These are phyloP conservation scores for Russula ochroleuca DNA, from an alignment of 768 basidiomycete species.

Conservation along the genomic window DNA sequence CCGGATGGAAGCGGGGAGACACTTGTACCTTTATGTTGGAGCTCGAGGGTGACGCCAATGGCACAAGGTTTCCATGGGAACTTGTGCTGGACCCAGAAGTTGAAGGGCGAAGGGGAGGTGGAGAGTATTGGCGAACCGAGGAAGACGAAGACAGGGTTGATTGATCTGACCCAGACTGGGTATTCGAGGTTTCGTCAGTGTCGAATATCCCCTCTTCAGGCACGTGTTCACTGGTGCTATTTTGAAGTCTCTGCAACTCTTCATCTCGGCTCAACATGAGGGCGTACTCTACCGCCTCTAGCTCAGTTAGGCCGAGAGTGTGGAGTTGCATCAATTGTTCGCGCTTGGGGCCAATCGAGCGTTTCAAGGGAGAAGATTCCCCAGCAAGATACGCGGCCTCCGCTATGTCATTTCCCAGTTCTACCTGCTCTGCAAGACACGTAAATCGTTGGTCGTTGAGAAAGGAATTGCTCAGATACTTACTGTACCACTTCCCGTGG, in stretches of 20 bases:
- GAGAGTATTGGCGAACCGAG: neutral
- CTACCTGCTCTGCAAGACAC: conserved; percentile 49
- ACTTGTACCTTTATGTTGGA: conserved; percentile 55
- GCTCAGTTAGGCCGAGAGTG: conserved; percentile 66
- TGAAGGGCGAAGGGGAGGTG: conserved; percentile 29
- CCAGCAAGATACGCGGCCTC: conserved; percentile 57
- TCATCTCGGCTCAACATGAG: conserved; percentile 85
- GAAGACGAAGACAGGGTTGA: conserved; percentile 20
- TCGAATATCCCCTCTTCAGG: conserved; percentile 55
- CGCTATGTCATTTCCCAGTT: conserved; percentile 56
- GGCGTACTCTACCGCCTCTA: conserved; percentile 72
- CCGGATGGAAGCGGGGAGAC: conserved; percentile 43
- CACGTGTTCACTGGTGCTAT: conserved; percentile 4
- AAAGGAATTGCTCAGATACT: conserved; percentile 22
- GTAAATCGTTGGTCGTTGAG: neutral
- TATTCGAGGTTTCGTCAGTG: conserved; percentile 36
- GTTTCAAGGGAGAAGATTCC: conserved; percentile 41
- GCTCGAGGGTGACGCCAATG: conserved; percentile 30
- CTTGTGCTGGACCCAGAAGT: conserved; percentile 28
- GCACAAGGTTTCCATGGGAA: conserved; percentile 23
- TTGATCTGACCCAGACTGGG: conserved; percentile 15
- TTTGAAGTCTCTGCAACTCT: conserved; percentile 36
- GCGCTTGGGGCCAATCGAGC: conserved; percentile 44
- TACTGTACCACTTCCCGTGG: conserved; percentile 39
- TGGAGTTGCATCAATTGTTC: conserved; percentile 57